Percentiles rank a stretch among this genome's conserved stretches.
Conservation (phyloP, 805 yeast genomes). For the Wickerhamomyces bisporus region DNA sequence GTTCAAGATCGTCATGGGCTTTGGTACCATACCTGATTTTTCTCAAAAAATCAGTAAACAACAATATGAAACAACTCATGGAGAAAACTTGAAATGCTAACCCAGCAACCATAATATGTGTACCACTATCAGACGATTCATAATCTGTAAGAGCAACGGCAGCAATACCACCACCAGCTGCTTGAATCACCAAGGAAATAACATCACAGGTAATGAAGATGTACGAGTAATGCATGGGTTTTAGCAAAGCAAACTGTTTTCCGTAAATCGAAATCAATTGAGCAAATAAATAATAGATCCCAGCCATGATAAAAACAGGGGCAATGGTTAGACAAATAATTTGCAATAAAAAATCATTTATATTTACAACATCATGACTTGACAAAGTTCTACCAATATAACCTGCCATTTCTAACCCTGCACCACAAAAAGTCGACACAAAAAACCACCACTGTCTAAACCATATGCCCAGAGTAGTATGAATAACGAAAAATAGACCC, state of each 20-base stretch:
- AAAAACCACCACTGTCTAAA: conserved; percentile 65
- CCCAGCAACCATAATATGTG: conserved; percentile 72
- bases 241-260: conserved; percentile 40
- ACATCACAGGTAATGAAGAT: conserved; percentile 66
- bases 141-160: conserved; percentile 36
- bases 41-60: conserved; percentile 44
- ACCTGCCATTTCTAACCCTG: conserved; percentile 60
- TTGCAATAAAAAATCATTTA: conserved; percentile 52
- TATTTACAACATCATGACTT: conserved; percentile 28
- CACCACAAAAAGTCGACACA: conserved; percentile 48
- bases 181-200: conserved; percentile 61
- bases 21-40: conserved; percentile 29
- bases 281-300: conserved; percentile 67
- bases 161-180: conserved; percentile 72
- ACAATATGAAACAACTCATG: conserved; percentile 53
- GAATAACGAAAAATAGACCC: conserved; percentile 39
- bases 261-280: conserved; percentile 63
- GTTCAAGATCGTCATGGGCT: conserved; percentile 22
- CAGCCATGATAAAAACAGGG: conserved; percentile 84
- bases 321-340: conserved; percentile 67
- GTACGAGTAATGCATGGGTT: conserved; percentile 57
- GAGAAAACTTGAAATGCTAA: conserved; percentile 70
- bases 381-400: conserved; percentile 56
- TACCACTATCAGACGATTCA: conserved; percentile 39
- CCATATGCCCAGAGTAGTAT: conserved; percentile 37